phyloP scores from a whole-genome alignment of 1,284 basidiomycete species.

The Laetiporus sulphureus region DNA sequence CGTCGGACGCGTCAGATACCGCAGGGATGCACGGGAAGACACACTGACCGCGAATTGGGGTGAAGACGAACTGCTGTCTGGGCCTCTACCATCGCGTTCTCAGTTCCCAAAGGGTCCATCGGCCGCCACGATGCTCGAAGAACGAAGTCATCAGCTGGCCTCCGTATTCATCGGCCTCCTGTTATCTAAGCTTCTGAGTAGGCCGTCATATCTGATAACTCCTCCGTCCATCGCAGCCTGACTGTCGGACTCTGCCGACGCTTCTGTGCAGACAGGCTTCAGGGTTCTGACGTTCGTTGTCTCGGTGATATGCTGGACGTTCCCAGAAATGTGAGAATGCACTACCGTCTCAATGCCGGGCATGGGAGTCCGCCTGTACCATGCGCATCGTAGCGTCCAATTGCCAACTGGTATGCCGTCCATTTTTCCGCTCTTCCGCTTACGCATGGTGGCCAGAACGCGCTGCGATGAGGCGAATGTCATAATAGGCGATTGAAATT shows the following conservation, averaged over 20 bases:
- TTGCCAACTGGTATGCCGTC: not conserved
- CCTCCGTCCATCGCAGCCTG: not conserved
- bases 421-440: not conserved
- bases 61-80: no score
- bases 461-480: no score
- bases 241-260: not conserved
- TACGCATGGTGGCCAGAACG: no score
- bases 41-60: no score
- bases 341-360: not conserved
- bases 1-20: no score
- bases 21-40: no score
- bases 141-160: not conserved
- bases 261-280: not conserved
- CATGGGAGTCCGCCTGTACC: constrained; percentile 3
- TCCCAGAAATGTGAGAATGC: constrained; percentile 7
- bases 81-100: no score
- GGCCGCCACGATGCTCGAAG: no score
- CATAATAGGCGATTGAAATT: not conserved
- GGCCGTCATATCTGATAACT: constrained; percentile 3
- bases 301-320: constrained; percentile 5
- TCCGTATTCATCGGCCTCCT: not conserved
- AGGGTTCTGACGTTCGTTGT: no score
- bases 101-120: no score
- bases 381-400: not conserved
- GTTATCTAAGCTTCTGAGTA: not conserved